Evolutionary conservation across 1,139 yeast species (phyloP), one percentile per base, ranked within the genome.

Genomic region (Magnusiomyces sp.): DNA sequence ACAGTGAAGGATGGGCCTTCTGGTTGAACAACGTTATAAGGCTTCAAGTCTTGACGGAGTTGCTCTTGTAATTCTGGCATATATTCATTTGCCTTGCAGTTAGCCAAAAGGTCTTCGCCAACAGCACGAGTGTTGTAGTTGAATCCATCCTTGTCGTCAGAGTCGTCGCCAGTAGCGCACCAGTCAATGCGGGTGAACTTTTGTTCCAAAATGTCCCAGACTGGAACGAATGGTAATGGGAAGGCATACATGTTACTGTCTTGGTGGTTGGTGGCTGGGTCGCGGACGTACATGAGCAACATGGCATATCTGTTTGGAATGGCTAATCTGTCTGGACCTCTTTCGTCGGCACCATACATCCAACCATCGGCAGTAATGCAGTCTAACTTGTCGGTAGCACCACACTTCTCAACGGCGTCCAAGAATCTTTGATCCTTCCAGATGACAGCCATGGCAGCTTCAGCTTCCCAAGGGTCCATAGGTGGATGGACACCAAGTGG

Each of bases 171-270:
- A 55, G 70, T 66, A 10, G 95, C 94, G 59, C 86, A 74, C 71
- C 73, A 84, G 66, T 87, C 95, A 68, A 86, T 81, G 69, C 92
- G 77, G 53, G 83, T 74, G 58, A 83, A 79, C 66, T 81, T 77
- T 59, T 71, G 70, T 53, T 86, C 74, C 59, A 79, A 70, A 56
- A 80, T 76, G 62, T 85, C 90, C 61, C 82, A 83, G 41, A 87
- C 89, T 10, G 92, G 95, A 11, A 88, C 82, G 62, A 85, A 84
- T 61, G 83, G 84, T 64, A 86, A 73, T 29, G 95, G 95, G 60
- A 84, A 73, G 11, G 95, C 82, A 68, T 87, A 87, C 64, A 85
- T 90, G 71, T 87, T 87, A 14, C 90, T 81, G 67, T 87, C 95
- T 36, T 78, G 69, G 65, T 86, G 92, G 62, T 81, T 72, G 55